Conservation (phyloP, 179 eudicot species). For the Sideroxylon spinosum region DNA sequence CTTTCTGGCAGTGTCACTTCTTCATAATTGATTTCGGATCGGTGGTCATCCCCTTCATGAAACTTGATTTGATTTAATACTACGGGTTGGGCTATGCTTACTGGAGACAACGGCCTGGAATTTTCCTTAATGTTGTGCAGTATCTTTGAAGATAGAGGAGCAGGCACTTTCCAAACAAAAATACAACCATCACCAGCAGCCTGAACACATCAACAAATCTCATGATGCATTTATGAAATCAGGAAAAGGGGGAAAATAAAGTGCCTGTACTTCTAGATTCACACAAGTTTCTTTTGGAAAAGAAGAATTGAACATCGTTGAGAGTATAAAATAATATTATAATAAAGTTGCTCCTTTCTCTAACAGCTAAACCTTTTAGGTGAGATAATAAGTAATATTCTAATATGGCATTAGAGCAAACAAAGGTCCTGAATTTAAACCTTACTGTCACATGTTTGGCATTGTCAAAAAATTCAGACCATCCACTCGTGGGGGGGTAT, state of each 20-base stretch:
- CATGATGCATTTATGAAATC: constrained; percentile 7
- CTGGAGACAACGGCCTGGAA: constrained; percentile 23
- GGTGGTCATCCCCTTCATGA: constrained; percentile 21
- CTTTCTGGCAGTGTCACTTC: constrained; percentile 17
- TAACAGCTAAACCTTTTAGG: too few species aligned
- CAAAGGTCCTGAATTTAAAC: too few species aligned
- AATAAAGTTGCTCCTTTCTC: too few species aligned
- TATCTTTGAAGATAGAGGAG: constrained; percentile 36
- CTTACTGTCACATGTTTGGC: too few species aligned
- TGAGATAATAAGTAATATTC: too few species aligned
- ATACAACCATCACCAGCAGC: constrained; percentile 52
- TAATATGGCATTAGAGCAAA: too few species aligned
- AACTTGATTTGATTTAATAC: constrained; percentile 20
- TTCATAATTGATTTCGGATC: constrained; percentile 7
- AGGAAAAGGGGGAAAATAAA: not conserved
- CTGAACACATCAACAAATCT: constrained; percentile 30
- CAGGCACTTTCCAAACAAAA: constrained; percentile 50
- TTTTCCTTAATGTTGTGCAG: constrained; percentile 31
- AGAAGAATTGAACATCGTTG: not conserved
- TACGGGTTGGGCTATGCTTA: constrained; percentile 12
- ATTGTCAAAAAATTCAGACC: too few species aligned
- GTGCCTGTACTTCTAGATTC: not conserved
- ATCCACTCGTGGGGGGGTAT: too few species aligned
- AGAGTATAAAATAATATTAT: too few species aligned
- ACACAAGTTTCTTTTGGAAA: not conserved